These are phyloP conservation scores for Inga oerstediana DNA, from an alignment of 306 rosid species.

Conservation along the genomic window DNA sequence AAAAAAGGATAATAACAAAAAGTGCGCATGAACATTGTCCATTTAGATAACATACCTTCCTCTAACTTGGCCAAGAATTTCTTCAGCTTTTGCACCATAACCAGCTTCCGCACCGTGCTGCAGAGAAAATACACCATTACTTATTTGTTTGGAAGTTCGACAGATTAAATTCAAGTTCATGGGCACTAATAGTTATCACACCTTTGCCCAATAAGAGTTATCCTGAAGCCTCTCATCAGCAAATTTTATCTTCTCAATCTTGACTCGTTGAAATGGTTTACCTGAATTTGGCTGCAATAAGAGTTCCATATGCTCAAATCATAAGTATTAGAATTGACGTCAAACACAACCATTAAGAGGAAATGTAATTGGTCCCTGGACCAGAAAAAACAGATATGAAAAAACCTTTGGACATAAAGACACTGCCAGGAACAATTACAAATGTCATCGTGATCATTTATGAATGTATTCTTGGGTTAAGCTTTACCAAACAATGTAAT, in stretches of 20 bases:
- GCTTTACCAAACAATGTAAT: neutral
- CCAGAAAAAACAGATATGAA: neutral
- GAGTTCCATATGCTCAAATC: slow-evolving; percentile 20
- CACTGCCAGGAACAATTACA: neutral
- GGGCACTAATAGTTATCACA: slow-evolving; percentile 38
- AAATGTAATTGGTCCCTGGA: neutral
- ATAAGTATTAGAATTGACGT: neutral
- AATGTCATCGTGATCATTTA: neutral
- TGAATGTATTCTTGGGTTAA: neutral
- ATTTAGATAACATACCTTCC: slow-evolving; percentile 63
- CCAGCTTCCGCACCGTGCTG: slow-evolving; percentile 92
- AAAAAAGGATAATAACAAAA: neutral
- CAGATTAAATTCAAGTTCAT: neutral
- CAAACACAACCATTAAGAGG: neutral
- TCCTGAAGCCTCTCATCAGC: slow-evolving; percentile 77
- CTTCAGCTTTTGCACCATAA: slow-evolving; percentile 98
- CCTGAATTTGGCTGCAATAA: slow-evolving; percentile 66
- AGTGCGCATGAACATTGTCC: neutral
- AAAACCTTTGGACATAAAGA: neutral
- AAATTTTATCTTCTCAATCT: slow-evolving; percentile 60
- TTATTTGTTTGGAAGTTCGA: neutral
- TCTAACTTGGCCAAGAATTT: slow-evolving; percentile 89
- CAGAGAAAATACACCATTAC: slow-evolving; percentile 35
- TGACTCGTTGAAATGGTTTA: slow-evolving; percentile 80
- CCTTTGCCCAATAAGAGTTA: slow-evolving; percentile 98